Evolutionary conservation across 129 eudicot genomes (phyloP).

Genomic region (Lactuca saligna): DNA sequence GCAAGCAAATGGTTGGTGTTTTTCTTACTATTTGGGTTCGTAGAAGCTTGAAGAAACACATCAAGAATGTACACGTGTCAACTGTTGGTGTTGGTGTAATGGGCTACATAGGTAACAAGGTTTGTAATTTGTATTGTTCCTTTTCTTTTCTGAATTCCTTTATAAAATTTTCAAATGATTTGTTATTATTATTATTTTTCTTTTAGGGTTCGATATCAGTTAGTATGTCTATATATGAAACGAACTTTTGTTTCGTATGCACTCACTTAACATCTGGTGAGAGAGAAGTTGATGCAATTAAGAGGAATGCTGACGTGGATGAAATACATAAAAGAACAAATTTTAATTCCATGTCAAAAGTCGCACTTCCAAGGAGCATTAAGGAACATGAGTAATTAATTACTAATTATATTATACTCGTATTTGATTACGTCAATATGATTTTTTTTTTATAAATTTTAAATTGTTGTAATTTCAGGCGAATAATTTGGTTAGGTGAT

Average conservation of each 20-base stretch:
- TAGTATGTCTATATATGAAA: slow-evolving; percentile 90
- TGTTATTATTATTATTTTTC: background rate
- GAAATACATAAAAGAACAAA: slow-evolving; percentile 79
- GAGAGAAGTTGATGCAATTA: slow-evolving; percentile 56
- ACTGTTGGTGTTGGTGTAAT: slow-evolving; percentile 94
- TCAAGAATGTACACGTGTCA: slow-evolving; percentile 79
- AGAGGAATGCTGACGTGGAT: slow-evolving; percentile 74
- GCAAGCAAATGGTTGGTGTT: slow-evolving; percentile 98
- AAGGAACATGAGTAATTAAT: slow-evolving; percentile 74
- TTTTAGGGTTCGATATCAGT: slow-evolving; percentile 81
- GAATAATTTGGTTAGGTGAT: slow-evolving; percentile 91
- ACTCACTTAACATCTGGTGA: slow-evolving; percentile 87
- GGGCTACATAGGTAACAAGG: slow-evolving; percentile 98
- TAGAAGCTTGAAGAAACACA: slow-evolving; percentile 80
- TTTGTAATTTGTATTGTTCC: slow-evolving; percentile 27
- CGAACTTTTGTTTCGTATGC: slow-evolving; percentile 78
- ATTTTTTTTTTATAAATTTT: background rate
- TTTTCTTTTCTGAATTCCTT: background rate
- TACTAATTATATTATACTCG: slow-evolving; percentile 45
- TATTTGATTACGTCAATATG: background rate
- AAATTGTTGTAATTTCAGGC: slow-evolving; percentile 39
- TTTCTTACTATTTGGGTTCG: slow-evolving; percentile 93
- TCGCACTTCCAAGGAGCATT: slow-evolving; percentile 58
- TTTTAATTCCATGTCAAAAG: slow-evolving; percentile 47
- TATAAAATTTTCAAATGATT: background rate